Evolutionary conservation across 805 yeast genomes (phyloP).

Genomic region (Saturnispora ahearnii): DNA sequence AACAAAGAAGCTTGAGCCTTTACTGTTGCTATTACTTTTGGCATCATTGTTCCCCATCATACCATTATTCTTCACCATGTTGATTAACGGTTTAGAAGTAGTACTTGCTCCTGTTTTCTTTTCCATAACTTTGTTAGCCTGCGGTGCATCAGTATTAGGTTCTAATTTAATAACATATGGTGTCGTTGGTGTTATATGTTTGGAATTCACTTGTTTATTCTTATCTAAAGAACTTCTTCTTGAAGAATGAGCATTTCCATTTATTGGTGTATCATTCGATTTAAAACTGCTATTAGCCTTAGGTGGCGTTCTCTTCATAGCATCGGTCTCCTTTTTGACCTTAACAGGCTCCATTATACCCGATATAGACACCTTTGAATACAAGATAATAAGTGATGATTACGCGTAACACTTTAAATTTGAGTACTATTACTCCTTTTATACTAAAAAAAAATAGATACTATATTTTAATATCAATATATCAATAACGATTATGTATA

Average conservation of each 20-base stretch:
- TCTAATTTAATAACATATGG: background rate
- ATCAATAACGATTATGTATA: background rate
- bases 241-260: background rate
- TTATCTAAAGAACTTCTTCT: background rate
- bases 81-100: background rate
- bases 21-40: background rate
- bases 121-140: background rate
- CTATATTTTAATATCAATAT: background rate
- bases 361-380: no score
- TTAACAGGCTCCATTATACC: conserved; percentile 1
- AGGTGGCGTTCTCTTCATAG: background rate
- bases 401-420: background rate
- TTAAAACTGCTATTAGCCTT: background rate
- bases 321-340: conserved; percentile 4
- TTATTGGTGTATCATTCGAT: background rate
- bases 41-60: background rate
- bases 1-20: background rate
- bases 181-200: background rate
- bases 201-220: background rate
- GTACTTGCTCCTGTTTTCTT: background rate
- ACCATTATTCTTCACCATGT: background rate
- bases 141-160: background rate
- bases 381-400: background rate
- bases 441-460: background rate
- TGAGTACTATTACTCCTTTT: background rate